phyloP scores from a whole-genome alignment of 495 filamentous ascomycete species.

The Penicillium lividum region DNA sequence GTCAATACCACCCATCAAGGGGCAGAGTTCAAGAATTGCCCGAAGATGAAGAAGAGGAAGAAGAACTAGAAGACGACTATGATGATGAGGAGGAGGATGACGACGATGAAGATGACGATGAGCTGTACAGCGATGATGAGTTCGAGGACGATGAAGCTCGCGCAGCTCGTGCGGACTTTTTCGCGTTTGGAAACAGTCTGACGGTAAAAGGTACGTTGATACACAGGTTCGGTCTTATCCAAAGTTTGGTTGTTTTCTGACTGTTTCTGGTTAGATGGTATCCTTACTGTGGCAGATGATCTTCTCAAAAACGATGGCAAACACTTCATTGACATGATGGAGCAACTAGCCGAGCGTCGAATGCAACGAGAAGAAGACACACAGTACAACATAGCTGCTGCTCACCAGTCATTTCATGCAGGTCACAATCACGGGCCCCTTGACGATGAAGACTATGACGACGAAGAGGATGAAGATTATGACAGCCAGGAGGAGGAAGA shows the following conservation, averaged over 20 bases:
- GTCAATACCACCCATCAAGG: conserved; percentile 51
- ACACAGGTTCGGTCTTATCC: conserved; percentile 18
- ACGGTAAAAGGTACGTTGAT: conserved; percentile 83
- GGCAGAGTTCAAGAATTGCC: conserved; percentile 62
- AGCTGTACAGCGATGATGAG: conserved; percentile 58
- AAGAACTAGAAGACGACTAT: conserved; percentile 60
- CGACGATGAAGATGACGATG: conserved; percentile 49
- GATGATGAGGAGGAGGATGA: conserved; percentile 56
- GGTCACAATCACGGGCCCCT: conserved; percentile 65
- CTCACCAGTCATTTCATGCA: conserved; percentile 61
- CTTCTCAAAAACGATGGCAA: conserved; percentile 98
- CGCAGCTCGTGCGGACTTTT: conserved; percentile 70
- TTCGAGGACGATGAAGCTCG: conserved; percentile 53
- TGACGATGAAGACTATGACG: conserved; percentile 73
- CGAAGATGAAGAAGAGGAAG: conserved; percentile 71
- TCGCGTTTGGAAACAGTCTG: conserved; percentile 95
- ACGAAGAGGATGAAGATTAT: conserved; percentile 85
- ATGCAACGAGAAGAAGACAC: conserved; percentile 97
- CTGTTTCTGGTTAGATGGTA: conserved; percentile 68
- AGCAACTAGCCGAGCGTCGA: conserved; percentile 93
- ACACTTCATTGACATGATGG: conserved; percentile 99
- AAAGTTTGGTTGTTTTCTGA: conserved; percentile 35
- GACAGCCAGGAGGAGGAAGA: conserved; percentile 86
- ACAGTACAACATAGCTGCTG: conserved; percentile 61
- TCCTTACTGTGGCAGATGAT: conserved; percentile 97